Base-by-base conservation (phyloP, 2,329 filamentous ascomycete species). In the Sporothrix pallida region DNA sequence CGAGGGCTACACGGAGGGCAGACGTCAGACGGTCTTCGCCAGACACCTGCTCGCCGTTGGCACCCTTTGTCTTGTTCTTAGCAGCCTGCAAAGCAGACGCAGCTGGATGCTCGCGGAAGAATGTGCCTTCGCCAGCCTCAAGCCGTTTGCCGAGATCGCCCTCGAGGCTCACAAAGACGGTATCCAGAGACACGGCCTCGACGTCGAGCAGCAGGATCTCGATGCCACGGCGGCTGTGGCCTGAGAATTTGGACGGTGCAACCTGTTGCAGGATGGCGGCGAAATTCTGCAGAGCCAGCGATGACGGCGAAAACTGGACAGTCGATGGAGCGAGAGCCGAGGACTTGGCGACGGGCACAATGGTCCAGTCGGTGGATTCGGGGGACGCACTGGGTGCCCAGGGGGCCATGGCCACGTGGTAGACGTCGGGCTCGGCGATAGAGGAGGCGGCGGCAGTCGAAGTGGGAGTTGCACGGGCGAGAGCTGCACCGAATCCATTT, bases 141-240 rank as follows among this genome's bases (percentile, higher is more conserved):
- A 97, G 84, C 78, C 93, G 91, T 76, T 90, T 90, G 56, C 96
- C 88, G 7, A 95, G 87, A 73, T 96, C 91, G 68, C 90, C 92
- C 79, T 98, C 94, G 7, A 98, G 86, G 69, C 89, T 94, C 74
- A 98, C 93, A 80, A 94, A 97, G 17, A 98, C 88, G 0, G 93
- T 93, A 75, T 98, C 93, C 37, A 98, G 84, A 1, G 91, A 87
- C 37, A 98, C 83, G 1, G 95, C 93, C 9, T 91, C 87, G 8
- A 96, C 93, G 80, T 97, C 92, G 74, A 97, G 85, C 37, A 97
- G 87, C 74, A 93, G 86, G 75, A 98, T 92, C 81, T 98, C 95
- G 76, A 98, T 92, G 9, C 92, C 90, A 76, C 90, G 89, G 77
- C 93, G 91, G 77, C 91, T 90, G 78, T 92, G 90, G 76, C 89